These are phyloP conservation scores for Plenodomus lindquistii DNA, from an alignment of 2,329 filamentous ascomycete genomes.

Conservation along the genomic window DNA sequence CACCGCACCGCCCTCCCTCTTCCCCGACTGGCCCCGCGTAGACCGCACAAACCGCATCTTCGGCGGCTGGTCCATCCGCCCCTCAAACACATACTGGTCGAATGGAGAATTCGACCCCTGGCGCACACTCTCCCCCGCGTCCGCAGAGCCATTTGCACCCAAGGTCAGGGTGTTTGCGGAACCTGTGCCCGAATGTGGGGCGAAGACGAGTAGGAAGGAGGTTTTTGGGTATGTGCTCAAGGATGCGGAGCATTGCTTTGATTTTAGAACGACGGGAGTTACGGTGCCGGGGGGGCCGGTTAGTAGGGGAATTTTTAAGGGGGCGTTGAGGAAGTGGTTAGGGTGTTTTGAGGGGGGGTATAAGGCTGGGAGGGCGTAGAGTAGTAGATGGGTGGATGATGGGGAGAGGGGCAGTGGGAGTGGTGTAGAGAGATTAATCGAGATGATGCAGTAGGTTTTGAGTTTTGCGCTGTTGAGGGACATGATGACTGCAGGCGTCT, in stretches of 20 bases:
- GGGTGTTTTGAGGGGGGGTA: constrained; percentile 42
- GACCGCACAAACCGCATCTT: constrained; percentile 49
- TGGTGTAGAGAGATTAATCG: no score
- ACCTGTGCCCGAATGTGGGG: constrained; percentile 49
- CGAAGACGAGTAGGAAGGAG: constrained; percentile 37
- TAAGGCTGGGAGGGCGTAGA: constrained; percentile 8
- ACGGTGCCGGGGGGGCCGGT: constrained; percentile 36
- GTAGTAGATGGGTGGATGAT: background rate
- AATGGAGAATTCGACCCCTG: constrained; percentile 58
- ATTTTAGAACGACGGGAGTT: constrained; percentile 43
- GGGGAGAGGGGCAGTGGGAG: background rate
- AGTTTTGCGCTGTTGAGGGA: no score
- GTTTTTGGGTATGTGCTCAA: constrained; percentile 55
- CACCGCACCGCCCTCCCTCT: constrained; percentile 41
- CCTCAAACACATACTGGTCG: constrained; percentile 57
- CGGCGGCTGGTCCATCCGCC: constrained; percentile 57
- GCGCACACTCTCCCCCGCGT: constrained; percentile 53
- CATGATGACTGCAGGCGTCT: no score
- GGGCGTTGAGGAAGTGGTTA: constrained; percentile 53
- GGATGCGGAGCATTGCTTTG: constrained; percentile 55
- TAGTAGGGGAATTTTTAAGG: constrained; percentile 45
- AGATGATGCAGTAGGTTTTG: no score
- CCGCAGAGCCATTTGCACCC: constrained; percentile 48
- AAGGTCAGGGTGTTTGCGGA: constrained; percentile 44
- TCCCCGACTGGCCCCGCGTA: constrained; percentile 49